Base-by-base conservation (phyloP, 805 yeast species). In the Candida krabiensis region DNA sequence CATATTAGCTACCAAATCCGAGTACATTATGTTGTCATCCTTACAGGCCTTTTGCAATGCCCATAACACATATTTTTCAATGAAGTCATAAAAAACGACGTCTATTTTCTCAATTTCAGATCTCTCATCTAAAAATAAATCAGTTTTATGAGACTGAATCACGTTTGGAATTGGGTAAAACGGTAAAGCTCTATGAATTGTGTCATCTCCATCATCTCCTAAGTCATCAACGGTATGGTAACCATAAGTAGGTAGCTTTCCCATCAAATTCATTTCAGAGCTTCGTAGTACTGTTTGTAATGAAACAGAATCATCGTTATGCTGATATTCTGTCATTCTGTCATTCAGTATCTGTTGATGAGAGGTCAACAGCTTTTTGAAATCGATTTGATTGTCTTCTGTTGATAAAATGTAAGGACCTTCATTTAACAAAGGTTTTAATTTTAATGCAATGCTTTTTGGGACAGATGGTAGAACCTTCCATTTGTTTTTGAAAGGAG, bases 401-500 rank as follows among this genome's bases (percentile, higher is more conserved):
- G 19, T 19, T 24, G 16, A 35, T 27, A 53, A 15, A 21, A 60
- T 56, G 49, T 75, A 79, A 5, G 66, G 69, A 4, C 71, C 71
- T 14, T 70, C 63, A 55, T 90, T 90, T 43, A 90, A 67, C 25
- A 70, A 67, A 0, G 67, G 64, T 6, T 79, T 70, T 0, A 89
- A 64, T 41, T 64, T 57, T 6, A 66, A 43, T 0, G 95, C 96
- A 4, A 80, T 53, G 2, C 61, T 43, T 37, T 70, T 67, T 0
- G 93, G 86, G 2, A 90, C 59, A 5, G 71, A 66, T 1, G 71
- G 66, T 11, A 90, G 59, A 34, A 73, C 77, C 22, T 70, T 75
- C 97, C 97, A 91, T 28, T 72, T 72, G 54, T 89, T 88, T 37
- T 77, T 70, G 62, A 88, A 90, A 0, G 98, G 97, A 0, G 95